Base-by-base conservation (phyloP, 2,329 filamentous ascomycete species). In the Drechslera avenae region DNA sequence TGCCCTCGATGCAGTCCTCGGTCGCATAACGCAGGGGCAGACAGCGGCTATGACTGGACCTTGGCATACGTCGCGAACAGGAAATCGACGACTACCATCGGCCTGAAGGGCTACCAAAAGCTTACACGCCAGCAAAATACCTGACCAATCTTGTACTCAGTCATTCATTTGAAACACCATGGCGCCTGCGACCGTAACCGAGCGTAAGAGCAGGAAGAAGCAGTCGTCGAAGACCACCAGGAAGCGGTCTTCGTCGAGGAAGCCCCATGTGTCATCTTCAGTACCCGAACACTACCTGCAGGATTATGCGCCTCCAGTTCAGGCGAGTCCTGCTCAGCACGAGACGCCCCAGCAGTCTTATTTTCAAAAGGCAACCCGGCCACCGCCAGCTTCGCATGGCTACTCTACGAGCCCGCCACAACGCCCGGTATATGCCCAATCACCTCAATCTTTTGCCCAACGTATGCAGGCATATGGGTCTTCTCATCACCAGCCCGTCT, bases 191-290 rank as follows among this genome's bases (percentile, higher is more conserved):
- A 37, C 40, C 19, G 57, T 54, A 32, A 46, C 48, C 4, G 64
- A 66, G 35, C 57, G 59, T 31, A 58, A 51, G 51, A 56, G 57
- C 36, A 56, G 55, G 51, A 62, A 54, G 58, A 68, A 65, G 52
- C 49, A 44, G 35, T 59, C 61, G 17, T 46, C 57, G 18, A 62
- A 62, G 50, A 40, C 40, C 28, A 39, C 55, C 10, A 57, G 59
- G 26, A 42, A 54, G 26, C 53, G 62, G 32, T 51, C 53, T 17
- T 46, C 54, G 8, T 54, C 59, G 26, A 59, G 51, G 39, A 54
- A 50, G 35, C 44, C 46, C 14, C 56, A 56, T 41, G 50, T 44
- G 8, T 57, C 51, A n/a, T 54, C 58, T 32, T 52, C 60, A 17
- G 51, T 51, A 16, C 35, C 50, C 12, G 43, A 63, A 5, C 23